Evolutionary conservation across 192 early-diverging fungal genomes (phyloP).

Genomic region (Radiomyces spectabilis): DNA sequence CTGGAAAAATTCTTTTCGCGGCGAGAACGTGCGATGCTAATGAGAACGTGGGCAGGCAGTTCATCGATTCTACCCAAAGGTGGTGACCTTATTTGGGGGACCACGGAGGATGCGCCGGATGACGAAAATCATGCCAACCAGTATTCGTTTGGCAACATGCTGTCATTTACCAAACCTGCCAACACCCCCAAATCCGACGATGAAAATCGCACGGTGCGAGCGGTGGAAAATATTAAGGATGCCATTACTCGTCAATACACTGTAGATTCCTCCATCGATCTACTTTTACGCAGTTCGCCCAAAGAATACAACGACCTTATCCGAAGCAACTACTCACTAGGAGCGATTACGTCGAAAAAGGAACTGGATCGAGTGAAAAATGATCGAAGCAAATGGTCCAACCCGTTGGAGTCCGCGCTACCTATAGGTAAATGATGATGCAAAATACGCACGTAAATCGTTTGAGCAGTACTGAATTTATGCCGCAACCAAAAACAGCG

Average conservation of each 20-base stretch:
- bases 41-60: constrained; percentile 77
- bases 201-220: too few species aligned
- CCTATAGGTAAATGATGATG: too few species aligned
- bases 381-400: constrained; percentile 66
- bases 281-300: constrained; percentile 48
- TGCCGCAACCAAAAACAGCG: too few species aligned
- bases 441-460: too few species aligned
- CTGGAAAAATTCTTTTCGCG: constrained; percentile 81
- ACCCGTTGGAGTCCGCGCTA: constrained; percentile 62
- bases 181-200: too few species aligned
- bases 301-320: constrained; percentile 43
- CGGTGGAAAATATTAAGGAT: too few species aligned
- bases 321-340: constrained; percentile 55
- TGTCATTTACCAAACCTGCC: constrained; percentile 46
- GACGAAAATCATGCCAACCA: constrained; percentile 41
- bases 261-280: constrained; percentile 32
- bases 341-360: constrained; percentile 45
- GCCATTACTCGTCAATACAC: too few species aligned
- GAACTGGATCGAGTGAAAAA: constrained; percentile 51
- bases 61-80: constrained; percentile 79
- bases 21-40: constrained; percentile 62
- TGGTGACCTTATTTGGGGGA: constrained; percentile 76
- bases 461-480: too few species aligned
- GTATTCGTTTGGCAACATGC: constrained; percentile 49
- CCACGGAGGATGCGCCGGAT: constrained; percentile 57